Evolutionary conservation across 164 flowering plant species (phyloP).

Genomic region (Tinospora cordifolia): DNA sequence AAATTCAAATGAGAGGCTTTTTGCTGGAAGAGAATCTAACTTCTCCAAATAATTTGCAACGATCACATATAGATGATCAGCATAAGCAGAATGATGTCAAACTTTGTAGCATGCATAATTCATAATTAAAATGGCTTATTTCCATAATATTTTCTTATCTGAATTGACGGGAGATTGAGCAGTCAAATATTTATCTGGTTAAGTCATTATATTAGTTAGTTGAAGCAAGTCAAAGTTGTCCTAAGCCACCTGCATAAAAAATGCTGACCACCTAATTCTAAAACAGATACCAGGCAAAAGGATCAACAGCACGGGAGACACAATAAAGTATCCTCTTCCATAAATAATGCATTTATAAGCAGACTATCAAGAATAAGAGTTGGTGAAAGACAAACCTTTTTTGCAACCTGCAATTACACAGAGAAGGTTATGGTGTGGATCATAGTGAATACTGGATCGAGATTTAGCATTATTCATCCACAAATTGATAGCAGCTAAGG

Average conservation of each 20-base stretch:
- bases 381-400: conserved; percentile 44
- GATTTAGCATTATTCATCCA: conserved; percentile 84
- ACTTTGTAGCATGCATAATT: too few relatives aligned
- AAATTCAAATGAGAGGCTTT: too few relatives aligned
- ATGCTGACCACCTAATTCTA: background rate
- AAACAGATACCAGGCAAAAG: background rate
- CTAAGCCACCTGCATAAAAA: background rate
- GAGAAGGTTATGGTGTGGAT: conserved; percentile 87
- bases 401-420: conserved; percentile 80
- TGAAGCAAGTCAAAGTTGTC: conserved; percentile 1
- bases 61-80: too few relatives aligned
- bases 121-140: background rate
- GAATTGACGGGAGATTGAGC: background rate
- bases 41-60: too few relatives aligned
- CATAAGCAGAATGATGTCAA: too few relatives aligned
- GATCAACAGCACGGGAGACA: background rate
- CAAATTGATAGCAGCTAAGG: conserved; percentile 62
- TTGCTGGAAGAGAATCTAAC: too few relatives aligned
- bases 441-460: conserved; percentile 91
- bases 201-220: background rate
- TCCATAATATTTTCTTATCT: background rate
- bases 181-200: background rate
- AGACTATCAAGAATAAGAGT: background rate
- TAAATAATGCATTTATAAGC: background rate
- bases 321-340: background rate